phyloP scores from a whole-genome alignment of 768 basidiomycete species.

The Chlorophyllum brunneum region DNA sequence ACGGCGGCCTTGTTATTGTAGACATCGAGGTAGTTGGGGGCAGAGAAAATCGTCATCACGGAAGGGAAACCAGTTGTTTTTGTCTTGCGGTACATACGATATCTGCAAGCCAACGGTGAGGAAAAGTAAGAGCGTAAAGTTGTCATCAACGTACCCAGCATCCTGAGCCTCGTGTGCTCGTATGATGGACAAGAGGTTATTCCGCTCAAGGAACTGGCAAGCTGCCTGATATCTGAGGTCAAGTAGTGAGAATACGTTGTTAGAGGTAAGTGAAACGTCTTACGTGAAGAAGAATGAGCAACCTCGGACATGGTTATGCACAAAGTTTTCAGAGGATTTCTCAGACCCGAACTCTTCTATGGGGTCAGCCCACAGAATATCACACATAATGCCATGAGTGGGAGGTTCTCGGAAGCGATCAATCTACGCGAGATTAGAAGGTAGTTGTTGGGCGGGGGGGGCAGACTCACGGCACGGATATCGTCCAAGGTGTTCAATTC shows the following conservation, averaged over 20 bases:
- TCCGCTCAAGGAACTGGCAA: conserved; percentile 95
- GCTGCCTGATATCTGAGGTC: conserved; percentile 84
- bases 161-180: conserved; percentile 98
- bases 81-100: conserved; percentile 99
- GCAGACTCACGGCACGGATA: conserved; percentile 66
- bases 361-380: conserved; percentile 98
- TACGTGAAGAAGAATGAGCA: conserved; percentile 90
- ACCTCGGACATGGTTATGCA: conserved; percentile 96
- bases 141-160: conserved; percentile 65
- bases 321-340: conserved; percentile 84
- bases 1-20: conserved; percentile 99
- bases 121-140: not conserved
- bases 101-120: conserved; percentile 38
- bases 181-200: conserved; percentile 95
- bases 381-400: conserved; percentile 96
- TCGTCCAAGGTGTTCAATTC: conserved; percentile 96
- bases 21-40: conserved; percentile 96
- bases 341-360: conserved; percentile 96
- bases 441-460: not conserved
- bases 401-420: conserved; percentile 99
- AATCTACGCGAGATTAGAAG: conserved; percentile 46
- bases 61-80: conserved; percentile 98
- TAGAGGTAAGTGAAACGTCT: conserved; percentile 11
- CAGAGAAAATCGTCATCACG: conserved; percentile 99
- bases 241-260: conserved; percentile 8